These are phyloP conservation scores for Talaromyces sp. DNA, from an alignment of 2,329 filamentous ascomycete genomes.

Conservation along the genomic window DNA sequence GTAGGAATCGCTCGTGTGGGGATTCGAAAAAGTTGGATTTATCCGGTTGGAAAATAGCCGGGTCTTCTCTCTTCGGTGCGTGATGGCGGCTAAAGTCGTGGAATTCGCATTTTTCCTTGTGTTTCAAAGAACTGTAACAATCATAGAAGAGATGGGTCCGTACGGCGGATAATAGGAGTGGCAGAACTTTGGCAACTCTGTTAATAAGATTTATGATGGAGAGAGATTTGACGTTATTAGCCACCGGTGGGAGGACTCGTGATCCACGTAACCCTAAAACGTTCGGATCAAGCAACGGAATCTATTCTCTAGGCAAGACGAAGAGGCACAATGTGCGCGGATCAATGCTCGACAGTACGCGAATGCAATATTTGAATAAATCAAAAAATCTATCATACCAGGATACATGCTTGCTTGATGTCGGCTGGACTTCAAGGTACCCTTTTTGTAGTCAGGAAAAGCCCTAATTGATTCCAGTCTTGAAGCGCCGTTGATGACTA, in stretches of 20 bases:
- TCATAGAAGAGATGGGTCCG: background rate
- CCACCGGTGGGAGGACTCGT: background rate
- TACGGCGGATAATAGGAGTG: background rate
- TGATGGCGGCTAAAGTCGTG: constrained; percentile 3
- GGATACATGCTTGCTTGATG: background rate
- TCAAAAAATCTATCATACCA: background rate
- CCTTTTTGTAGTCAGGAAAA: too few species aligned
- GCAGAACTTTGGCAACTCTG: background rate
- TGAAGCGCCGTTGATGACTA: too few species aligned
- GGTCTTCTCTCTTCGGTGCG: background rate
- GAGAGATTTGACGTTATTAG: background rate
- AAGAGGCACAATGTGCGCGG: too few species aligned
- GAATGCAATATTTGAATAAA: background rate
- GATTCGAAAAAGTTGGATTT: background rate
- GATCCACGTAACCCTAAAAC: background rate
- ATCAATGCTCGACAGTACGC: background rate
- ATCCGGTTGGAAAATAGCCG: background rate
- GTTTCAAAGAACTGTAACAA: too few species aligned
- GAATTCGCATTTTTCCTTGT: background rate
- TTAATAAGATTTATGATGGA: background rate
- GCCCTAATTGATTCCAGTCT: too few species aligned
- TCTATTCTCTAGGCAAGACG: background rate
- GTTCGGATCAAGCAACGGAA: background rate
- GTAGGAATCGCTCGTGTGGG: background rate
- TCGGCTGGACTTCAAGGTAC: background rate